Evolutionary conservation across 768 basidiomycete genomes (phyloP), one percentile per base, ranked within the genome.

Genomic region (Fibroporia radiculosa): DNA sequence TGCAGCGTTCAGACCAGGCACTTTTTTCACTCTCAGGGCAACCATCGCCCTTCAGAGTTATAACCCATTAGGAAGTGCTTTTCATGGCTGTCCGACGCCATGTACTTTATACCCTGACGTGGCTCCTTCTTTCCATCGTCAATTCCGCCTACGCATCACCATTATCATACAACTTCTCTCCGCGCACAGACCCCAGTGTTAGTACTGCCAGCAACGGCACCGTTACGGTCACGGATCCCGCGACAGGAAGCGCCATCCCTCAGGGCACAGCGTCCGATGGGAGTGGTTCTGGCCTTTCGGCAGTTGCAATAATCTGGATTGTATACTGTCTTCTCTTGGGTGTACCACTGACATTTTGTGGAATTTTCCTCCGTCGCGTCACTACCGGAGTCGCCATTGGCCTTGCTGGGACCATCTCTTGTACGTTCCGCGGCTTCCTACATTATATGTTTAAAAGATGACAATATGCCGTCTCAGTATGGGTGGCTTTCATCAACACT

Each of bases 221-320:
- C 19, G 64, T 63, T 2, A 35, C 61, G 42, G 45, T 80, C 14
- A 66, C 75, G 50, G 67, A 77, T 50, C 61, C 75, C 5, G 24
- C 35, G 20, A 74, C 77, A 0, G 60, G 62, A n/a, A 52, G 63
- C 39, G 46, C 58, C 20, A 66, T 82, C 7, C 62, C 70, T 4
- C 82, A 84, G 58, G 75, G 74, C 0, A 45, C 65, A 4, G 81
- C 74, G 2, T 67, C 77, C 2, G 82, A 84, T 54, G 82, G 80
- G 6, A 66, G 73, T 24, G 81, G 82, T 5, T 60, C 63, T 6
- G 67, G 60, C 26, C 75, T 75, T 51, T 47, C 55, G 14, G 45
- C 63, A 2, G 60, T 76, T 19, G 77, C 80, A 1, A 35, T 79
- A 11, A 53, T 82, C 16, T 84, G 82, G 83, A 70, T 81, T 7